Evolutionary conservation across 2,329 filamentous ascomycete species (phyloP).

Genomic region (Fusarium algeriense): DNA sequence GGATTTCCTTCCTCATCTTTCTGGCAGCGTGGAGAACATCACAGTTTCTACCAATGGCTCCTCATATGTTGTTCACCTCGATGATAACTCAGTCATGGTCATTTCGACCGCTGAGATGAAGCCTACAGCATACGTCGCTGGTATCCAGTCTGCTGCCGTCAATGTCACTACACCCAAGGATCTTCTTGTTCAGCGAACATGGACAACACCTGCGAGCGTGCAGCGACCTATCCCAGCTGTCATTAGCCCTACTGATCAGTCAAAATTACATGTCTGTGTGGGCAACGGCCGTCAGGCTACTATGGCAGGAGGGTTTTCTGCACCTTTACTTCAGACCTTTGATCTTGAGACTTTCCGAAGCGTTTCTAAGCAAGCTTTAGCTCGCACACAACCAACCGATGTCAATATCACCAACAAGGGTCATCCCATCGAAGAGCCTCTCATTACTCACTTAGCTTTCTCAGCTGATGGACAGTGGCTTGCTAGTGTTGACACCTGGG

Average conservation of each 20-base stretch:
- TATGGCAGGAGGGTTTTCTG: constrained; percentile 64
- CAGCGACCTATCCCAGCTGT: constrained; percentile 68
- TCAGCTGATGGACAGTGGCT: constrained; percentile 89
- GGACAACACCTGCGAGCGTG: constrained; percentile 58
- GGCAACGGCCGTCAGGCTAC: constrained; percentile 70
- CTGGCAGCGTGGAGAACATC: constrained; percentile 85
- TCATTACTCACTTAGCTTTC: constrained; percentile 79
- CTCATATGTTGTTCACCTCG: constrained; percentile 85
- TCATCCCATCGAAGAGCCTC: constrained; percentile 79
- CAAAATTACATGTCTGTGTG: constrained; percentile 76
- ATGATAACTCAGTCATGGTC: constrained; percentile 92
- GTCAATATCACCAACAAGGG: constrained; percentile 80
- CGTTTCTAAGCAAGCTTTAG: constrained; percentile 86
- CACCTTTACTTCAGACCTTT: constrained; percentile 81
- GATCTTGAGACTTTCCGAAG: constrained; percentile 84
- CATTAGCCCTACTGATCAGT: constrained; percentile 71
- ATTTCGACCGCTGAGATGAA: constrained; percentile 90
- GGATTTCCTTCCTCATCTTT: constrained; percentile 90
- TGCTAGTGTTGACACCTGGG: constrained; percentile 92
- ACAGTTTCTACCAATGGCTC: constrained; percentile 83
- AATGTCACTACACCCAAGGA: constrained; percentile 64
- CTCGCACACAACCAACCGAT: constrained; percentile 87
- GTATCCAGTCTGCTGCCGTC: constrained; percentile 77
- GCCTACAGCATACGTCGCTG: constrained; percentile 85
- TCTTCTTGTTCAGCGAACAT: constrained; percentile 65